Evolutionary conservation across 352 stramenopile genomes (phyloP).

Genomic region (Aphanomyces euteiches): DNA sequence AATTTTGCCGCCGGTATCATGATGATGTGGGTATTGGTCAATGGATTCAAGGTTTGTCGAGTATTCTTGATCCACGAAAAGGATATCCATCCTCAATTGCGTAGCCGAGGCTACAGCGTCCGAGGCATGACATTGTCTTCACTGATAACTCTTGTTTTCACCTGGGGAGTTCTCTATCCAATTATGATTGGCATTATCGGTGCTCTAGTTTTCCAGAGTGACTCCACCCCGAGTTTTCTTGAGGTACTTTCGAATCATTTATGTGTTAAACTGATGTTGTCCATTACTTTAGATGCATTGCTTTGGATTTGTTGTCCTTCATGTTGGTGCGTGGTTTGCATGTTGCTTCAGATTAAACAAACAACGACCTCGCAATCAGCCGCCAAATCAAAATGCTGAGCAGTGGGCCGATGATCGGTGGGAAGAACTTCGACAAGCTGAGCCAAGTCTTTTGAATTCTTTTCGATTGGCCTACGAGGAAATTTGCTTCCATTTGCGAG

Average conservation of each 20-base stretch:
- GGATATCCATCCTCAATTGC: conserved; percentile 52
- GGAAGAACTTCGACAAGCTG: conserved; percentile 16
- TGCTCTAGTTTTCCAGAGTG: conserved; percentile 36
- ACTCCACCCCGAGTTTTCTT: conserved; percentile 42
- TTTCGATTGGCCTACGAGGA: conserved; percentile 24
- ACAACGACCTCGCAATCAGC: conserved; percentile 41
- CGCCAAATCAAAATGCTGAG: conserved; percentile 34
- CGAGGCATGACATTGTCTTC: conserved; percentile 57
- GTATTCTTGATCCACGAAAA: conserved; percentile 58
- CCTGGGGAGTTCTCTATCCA: conserved; percentile 67
- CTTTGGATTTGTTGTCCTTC: conserved; percentile 63
- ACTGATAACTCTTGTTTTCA: conserved; percentile 49
- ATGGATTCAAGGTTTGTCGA: conserved; percentile 55
- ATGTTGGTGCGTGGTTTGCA: conserved; percentile 65
- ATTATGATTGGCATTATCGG: conserved; percentile 63
- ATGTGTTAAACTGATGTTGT: conserved; percentile 30
- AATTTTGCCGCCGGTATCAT: conserved; percentile 68
- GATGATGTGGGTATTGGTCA: conserved; percentile 71
- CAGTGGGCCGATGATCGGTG: conserved; percentile 30
- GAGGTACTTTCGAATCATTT: conserved; percentile 17
- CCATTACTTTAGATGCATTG: conserved; percentile 45
- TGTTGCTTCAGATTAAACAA: conserved; percentile 62
- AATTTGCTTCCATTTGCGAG: conserved; percentile 25
- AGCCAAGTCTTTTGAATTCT: conserved; percentile 15
- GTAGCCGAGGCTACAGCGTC: conserved; percentile 65